Base-by-base conservation (phyloP, 768 basidiomycete species). In the Flagelloscypha sp. region DNA sequence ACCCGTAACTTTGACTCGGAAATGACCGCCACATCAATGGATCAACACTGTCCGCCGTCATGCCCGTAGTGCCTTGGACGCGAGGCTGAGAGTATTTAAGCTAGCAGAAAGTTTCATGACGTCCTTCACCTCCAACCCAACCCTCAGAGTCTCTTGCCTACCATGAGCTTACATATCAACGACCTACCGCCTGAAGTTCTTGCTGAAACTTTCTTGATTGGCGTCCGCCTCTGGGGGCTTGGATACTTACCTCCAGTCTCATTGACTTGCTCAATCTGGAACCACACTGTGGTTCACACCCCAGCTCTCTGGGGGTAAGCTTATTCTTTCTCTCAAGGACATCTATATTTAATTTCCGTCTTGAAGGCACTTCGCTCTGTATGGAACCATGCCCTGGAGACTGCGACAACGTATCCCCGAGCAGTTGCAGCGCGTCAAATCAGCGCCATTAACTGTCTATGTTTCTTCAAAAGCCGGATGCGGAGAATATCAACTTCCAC, bases 301-400 rank as follows among this genome's bases (percentile, higher is more conserved):
- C 58, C 58, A n/a, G 50, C 50, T 4, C 46, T 62, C 5, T 59
- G 55, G 56, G 57, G 57, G 1, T n/a, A n/a, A n/a, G n/a, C n/a
- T n/a, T n/a, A 56, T 59, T 24, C 37, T 61, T 18, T 33, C 41
- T 7, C 17, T 56, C 10, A 27, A 28, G 17, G 48, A 33, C 17
- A 35, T 30, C 2, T 37, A 37, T 2, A 36, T 43, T 7, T 21
- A n/a, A n/a, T 35, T 1, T 4, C 24, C 3, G 33, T 44, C 18
- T 29, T 58, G 6, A 22, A 39, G 6, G 31, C 24, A 7, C 53
- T n/a, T n/a, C n/a, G n/a, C n/a, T n/a, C n/a, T n/a, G n/a, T n/a
- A n/a, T n/a, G n/a, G n/a, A n/a, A n/a, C n/a, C n/a, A n/a, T n/a
- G n/a, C n/a, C n/a, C n/a, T n/a, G n/a, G n/a, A n/a, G n/a, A n/a